phyloP scores from a whole-genome alignment of 805 yeast species.

The Saccharomyces kudriavzevii region DNA sequence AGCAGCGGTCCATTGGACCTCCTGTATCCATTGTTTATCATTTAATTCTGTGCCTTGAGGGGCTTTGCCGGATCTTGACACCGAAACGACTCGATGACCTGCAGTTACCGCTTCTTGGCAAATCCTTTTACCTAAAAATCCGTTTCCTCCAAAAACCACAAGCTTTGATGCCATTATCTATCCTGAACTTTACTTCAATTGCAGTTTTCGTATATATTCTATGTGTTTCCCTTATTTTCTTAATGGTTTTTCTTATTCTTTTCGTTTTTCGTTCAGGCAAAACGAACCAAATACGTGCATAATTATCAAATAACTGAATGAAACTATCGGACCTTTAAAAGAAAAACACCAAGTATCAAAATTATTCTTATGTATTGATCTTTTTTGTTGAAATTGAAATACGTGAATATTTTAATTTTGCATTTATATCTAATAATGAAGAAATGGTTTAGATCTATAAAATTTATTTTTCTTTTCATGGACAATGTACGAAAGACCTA shows the following conservation, averaged over 20 bases:
- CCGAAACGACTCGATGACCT: slow-evolving; percentile 60
- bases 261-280: not conserved
- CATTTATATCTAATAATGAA: not conserved
- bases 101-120: slow-evolving; percentile 57
- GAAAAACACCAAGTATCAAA: not conserved
- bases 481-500: not conserved
- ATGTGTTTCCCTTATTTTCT: not conserved
- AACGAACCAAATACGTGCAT: not conserved
- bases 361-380: not conserved
- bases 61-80: slow-evolving; percentile 56
- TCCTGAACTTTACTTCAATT: not conserved
- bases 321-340: not conserved
- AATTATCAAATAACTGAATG: not conserved
- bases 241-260: not conserved
- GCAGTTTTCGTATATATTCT: not conserved
- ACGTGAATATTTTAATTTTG: not conserved
- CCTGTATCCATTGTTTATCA: slow-evolving; percentile 41
- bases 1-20: slow-evolving; percentile 60
- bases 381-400: not conserved
- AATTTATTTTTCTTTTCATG: not conserved
- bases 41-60: slow-evolving; percentile 31
- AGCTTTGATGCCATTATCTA: slow-evolving; percentile 23
- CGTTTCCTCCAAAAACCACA: slow-evolving; percentile 82
- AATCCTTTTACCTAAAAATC: slow-evolving; percentile 66
- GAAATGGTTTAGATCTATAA: not conserved